Base-by-base conservation (phyloP, 2,329 filamentous ascomycete species). In the Fusarium marasasianum region DNA sequence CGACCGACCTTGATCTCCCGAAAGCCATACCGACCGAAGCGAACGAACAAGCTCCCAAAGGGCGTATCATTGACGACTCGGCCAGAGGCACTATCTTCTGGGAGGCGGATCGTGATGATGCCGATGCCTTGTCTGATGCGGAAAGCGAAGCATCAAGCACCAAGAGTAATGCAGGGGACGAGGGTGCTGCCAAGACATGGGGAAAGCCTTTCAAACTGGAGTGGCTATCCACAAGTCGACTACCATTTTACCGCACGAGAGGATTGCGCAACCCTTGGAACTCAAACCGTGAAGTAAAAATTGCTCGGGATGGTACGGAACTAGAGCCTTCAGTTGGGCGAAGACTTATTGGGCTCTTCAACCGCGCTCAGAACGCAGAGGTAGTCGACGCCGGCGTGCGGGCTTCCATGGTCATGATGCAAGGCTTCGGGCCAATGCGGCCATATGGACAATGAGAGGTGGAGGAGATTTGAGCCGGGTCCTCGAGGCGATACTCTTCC, bases 21-120 rank as follows among this genome's bases (percentile, higher is more conserved):
- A 93, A 94, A 78, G 93, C 94, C 11, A 97, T 95, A 17, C 87
- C 91, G 1, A 98, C 94, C 29, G 90, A 92, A 65, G 91, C 94
- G 24, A 97, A 93, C 1, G 91, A 93, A 54, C 92, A 88, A 58
- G 92, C 93, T 6, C 95, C 95, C 1, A 92, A 89, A 78, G 96
- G 96, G 31, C 91, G 91, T 62, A 97, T 98, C 66, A 96, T 98
- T 53, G 94, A 98, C 78, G 96, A 98, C 80, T 95, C 94, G 8
- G 93, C 94, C 2, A 89, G 96, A n/a, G 96, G 96, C 0, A 98
- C 95, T 1, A 98, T 98, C 45, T 98, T 98, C 79, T 98, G 96
- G 96, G 96, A 98, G 81, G 92, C 92, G 12, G 92, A 96, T 56
- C 82, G 86, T 38, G 89, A 90, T 1, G 91, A 91, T 4, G 78